phyloP scores from a whole-genome alignment of 139 green algal species.

The Chlamydomonas applanata region DNA sequence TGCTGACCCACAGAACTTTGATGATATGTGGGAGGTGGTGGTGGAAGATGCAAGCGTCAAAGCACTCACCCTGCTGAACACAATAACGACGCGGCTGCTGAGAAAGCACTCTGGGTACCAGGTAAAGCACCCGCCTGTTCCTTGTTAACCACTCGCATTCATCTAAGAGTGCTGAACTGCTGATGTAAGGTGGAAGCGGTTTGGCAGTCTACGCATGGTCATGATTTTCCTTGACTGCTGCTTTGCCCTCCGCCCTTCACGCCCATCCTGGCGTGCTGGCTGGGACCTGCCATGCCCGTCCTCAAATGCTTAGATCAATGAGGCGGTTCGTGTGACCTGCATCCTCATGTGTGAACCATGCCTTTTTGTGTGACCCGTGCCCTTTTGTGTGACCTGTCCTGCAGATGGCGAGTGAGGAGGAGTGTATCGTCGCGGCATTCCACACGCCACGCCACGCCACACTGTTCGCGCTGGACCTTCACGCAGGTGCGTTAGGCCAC shows the following conservation, averaged over 20 bases:
- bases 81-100: conserved; percentile 19
- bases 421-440: conserved; percentile 1
- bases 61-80: conserved; percentile 41
- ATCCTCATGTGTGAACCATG: no score
- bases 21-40: conserved; percentile 40
- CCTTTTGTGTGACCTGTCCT: neutral
- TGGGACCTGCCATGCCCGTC: no score
- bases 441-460: neutral
- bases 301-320: no score
- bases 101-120: conserved; percentile 24
- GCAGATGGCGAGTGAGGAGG: neutral
- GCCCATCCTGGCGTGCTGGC: no score
- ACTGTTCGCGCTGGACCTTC: neutral
- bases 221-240: no score
- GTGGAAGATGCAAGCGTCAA: conserved; percentile 33
- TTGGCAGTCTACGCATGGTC: no score
- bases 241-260: no score
- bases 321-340: no score
- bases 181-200: no score
- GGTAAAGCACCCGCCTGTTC: neutral
- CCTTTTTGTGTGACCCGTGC: no score
- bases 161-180: no score
- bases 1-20: conserved; percentile 26
- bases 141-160: neutral
- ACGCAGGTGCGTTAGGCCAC: no score